Conservation (phyloP, 495 filamentous ascomycete genomes). For the Trichoderma erinaceum region DNA sequence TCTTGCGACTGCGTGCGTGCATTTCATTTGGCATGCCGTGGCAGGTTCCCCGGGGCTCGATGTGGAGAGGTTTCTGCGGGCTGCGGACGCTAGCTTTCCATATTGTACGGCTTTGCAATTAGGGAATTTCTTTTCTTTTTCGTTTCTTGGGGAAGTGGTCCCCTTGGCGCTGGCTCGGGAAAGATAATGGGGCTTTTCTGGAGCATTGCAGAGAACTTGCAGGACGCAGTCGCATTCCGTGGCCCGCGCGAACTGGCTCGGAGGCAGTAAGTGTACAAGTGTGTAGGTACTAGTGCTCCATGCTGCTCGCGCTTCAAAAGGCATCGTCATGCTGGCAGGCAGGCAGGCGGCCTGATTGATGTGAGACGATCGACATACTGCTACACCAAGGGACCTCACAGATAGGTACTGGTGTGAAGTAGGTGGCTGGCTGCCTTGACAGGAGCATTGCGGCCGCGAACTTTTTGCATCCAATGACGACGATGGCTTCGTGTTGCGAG, state of each 20-base stretch:
- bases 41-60: conserved; percentile 1
- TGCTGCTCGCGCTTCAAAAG: background rate
- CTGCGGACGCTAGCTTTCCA: background rate
- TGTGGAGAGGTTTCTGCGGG: background rate
- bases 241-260: background rate
- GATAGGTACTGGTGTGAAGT: background rate
- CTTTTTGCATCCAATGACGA: background rate
- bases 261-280: background rate
- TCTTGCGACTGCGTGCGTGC: background rate
- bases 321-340: background rate
- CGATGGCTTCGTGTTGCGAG: conserved; percentile 1
- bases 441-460: background rate
- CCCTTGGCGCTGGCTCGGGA: no score
- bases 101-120: no score
- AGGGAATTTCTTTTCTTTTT: background rate
- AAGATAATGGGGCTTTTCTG: no score
- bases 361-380: no score
- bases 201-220: background rate
- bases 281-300: background rate
- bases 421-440: background rate
- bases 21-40: conserved; percentile 4
- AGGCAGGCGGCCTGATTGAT: no score
- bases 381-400: background rate
- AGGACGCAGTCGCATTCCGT: background rate
- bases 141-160: no score